Conservation (phyloP, 768 basidiomycete genomes). For the Mycena kentingensis region DNA sequence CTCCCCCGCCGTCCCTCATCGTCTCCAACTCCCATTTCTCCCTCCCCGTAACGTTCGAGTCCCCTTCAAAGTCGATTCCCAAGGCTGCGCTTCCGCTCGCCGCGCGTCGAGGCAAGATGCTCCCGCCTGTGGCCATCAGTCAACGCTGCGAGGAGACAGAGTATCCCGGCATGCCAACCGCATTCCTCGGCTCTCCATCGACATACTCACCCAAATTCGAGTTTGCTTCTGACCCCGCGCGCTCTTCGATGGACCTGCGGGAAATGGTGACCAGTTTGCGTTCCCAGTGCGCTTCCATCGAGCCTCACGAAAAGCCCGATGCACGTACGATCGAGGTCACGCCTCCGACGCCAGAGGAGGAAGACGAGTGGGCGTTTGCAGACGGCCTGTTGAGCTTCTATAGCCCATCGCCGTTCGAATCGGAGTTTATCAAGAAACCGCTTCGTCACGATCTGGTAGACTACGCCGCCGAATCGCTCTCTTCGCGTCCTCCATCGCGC, state of each 20-base stretch:
- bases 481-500: conserved; percentile 3
- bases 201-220: conserved; percentile 38
- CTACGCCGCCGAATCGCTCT: conserved; percentile 21
- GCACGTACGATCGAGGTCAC: conserved; percentile 6
- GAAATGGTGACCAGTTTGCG: conserved; percentile 50
- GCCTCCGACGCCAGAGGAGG: conserved; percentile 14
- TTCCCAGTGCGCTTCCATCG: conserved; percentile 36
- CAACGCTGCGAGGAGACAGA: conserved; percentile 22
- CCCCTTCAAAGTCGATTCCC: conserved; percentile 29
- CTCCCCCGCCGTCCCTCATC: conserved; percentile 40
- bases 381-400: conserved; percentile 27
- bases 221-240: conserved; percentile 24
- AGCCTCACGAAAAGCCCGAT: conserved; percentile 13
- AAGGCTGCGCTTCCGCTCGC: conserved; percentile 32
- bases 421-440: conserved; percentile 22
- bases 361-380: conserved; percentile 44
- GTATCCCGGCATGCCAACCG: conserved; percentile 47
- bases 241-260: conserved; percentile 36
- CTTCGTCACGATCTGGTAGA: conserved; percentile 16
- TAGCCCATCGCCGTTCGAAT: conserved; percentile 9
- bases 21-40: conserved; percentile 45
- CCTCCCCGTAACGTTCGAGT: conserved; percentile 39
- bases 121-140: conserved; percentile 33
- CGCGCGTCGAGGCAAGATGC: conserved; percentile 39
- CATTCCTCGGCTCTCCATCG: conserved; percentile 45